Conservation (phyloP, 768 basidiomycete species). For the Pleurotus salmoneostramineus region DNA sequence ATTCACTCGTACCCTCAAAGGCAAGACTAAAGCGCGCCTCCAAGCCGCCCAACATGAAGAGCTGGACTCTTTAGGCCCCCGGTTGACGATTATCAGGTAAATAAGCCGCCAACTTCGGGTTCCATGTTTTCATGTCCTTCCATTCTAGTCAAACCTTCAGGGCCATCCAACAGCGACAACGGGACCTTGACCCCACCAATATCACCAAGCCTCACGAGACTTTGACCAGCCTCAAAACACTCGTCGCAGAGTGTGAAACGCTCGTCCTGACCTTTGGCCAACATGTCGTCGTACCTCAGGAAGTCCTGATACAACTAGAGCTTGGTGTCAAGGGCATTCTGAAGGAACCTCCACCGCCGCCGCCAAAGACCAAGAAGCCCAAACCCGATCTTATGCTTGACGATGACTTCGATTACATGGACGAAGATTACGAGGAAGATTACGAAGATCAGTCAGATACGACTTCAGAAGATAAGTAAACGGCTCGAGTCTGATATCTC, state of each 20-base stretch:
- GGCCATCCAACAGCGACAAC: slow-evolving; percentile 19
- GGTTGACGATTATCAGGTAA: slow-evolving; percentile 28
- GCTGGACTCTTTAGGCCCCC: slow-evolving; percentile 27
- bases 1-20: slow-evolving; percentile 23
- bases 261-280: slow-evolving; percentile 19
- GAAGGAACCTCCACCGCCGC: slow-evolving; percentile 9
- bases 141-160: slow-evolving; percentile 21
- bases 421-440: neutral
- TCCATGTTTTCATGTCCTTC: no score
- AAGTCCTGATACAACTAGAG: slow-evolving; percentile 20
- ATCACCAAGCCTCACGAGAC: slow-evolving; percentile 21
- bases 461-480: no score
- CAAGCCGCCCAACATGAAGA: slow-evolving; percentile 24
- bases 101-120: slow-evolving; percentile 9
- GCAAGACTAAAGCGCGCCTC: slow-evolving; percentile 23
- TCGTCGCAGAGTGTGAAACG: slow-evolving; percentile 20
- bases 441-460: neutral
- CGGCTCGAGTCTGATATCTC: no score
- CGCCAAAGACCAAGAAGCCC: slow-evolving; percentile 9
- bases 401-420: slow-evolving; percentile 10
- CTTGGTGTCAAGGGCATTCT: slow-evolving; percentile 31
- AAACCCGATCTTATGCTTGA: slow-evolving; percentile 17
- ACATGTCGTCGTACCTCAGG: slow-evolving; percentile 14
- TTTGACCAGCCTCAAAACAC: slow-evolving; percentile 19
- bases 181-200: slow-evolving; percentile 25